Percentiles rank a stretch among this genome's conserved stretches.
Conservation (phyloP, 495 filamentous ascomycete species). For the Aspergillus avenaceus region DNA sequence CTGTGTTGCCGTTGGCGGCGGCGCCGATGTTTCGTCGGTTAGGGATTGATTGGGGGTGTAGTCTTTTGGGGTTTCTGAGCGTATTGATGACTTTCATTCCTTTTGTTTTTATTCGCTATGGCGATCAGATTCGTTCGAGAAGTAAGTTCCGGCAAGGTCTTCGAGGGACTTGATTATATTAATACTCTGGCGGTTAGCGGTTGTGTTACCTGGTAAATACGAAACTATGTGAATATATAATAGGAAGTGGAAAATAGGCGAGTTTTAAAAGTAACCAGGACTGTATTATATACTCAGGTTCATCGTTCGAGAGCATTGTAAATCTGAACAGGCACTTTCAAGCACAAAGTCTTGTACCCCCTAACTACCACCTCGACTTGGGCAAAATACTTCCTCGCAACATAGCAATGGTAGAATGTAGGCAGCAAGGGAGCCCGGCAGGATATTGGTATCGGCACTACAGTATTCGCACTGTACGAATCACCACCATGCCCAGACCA, state of each 20-base stretch:
- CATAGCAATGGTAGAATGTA: neutral
- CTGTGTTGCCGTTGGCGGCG: constrained; percentile 37
- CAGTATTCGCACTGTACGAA: neutral
- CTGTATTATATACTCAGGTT: no score
- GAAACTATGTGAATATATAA: no score
- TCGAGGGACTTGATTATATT: neutral
- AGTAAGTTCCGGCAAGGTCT: neutral
- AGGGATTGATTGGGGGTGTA: constrained; percentile 31
- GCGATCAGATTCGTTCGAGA: neutral
- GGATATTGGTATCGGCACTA: neutral
- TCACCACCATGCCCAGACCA: neutral
- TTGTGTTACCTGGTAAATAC: no score
- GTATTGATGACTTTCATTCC: constrained; percentile 28
- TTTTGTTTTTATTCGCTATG: constrained; percentile 19
- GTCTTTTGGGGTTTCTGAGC: constrained; percentile 34
- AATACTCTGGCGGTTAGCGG: no score
- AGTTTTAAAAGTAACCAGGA: no score
- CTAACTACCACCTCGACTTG: neutral
- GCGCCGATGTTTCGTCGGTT: constrained; percentile 29
- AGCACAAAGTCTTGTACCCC: neutral
- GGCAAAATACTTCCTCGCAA: neutral
- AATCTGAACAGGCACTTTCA: neutral
- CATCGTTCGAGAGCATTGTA: neutral
- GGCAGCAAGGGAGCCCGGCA: neutral
- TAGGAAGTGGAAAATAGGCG: no score